phyloP scores from a whole-genome alignment of 305 asterid genomes.

The Rubia balearica region DNA sequence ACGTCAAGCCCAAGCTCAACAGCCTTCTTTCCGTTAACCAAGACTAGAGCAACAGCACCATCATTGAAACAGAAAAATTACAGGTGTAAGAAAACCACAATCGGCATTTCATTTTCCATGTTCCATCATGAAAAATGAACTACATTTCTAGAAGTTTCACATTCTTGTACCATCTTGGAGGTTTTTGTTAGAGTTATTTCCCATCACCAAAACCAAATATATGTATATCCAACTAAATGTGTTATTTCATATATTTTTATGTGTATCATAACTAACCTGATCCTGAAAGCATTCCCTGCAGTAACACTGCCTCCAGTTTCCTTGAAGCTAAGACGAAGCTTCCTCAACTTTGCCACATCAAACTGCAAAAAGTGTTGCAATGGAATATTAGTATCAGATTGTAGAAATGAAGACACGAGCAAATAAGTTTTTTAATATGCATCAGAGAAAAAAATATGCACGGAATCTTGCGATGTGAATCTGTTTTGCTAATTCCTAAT shows the following conservation, averaged over 20 bases:
- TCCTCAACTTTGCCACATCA: constrained; percentile 90
- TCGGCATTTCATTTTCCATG: not conserved
- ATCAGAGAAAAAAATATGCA: not conserved
- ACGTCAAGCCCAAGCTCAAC: constrained; percentile 69
- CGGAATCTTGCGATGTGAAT: not conserved
- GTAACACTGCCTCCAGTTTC: constrained; percentile 92
- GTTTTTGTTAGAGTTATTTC: not conserved
- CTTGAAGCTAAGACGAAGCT: constrained; percentile 96
- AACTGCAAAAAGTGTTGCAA: constrained; percentile 38
- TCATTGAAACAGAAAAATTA: constrained; percentile 49
- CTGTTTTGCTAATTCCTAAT: not conserved
- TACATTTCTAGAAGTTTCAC: constrained; percentile 5
- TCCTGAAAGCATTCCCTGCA: constrained; percentile 96
- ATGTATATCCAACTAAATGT: not conserved
- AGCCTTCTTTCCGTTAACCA: constrained; percentile 87
- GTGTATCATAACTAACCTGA: constrained; percentile 66
- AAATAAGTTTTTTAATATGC: not conserved
- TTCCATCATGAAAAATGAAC: constrained; percentile 7
- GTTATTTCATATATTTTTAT: no score
- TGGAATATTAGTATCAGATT: constrained; percentile 3
- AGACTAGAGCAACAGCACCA: constrained; percentile 95
- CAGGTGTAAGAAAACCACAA: constrained; percentile 12
- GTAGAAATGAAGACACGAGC: not conserved
- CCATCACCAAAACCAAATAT: not conserved
- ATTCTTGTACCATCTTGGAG: not conserved